These are phyloP conservation scores for Entomortierella chlamydospora DNA, from an alignment of 192 early-diverging fungal species.

Conservation along the genomic window DNA sequence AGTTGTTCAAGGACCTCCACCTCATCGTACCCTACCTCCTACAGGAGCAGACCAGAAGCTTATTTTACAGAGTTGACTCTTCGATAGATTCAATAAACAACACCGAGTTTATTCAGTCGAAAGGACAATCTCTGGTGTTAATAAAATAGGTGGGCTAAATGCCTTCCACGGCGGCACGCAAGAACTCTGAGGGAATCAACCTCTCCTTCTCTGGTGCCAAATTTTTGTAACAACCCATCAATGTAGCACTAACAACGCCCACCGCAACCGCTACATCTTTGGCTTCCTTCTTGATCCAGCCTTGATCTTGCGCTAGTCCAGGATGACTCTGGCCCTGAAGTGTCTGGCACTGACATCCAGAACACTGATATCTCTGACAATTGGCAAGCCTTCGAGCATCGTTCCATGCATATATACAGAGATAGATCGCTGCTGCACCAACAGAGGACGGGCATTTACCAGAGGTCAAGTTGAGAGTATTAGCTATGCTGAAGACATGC, in stretches of 20 bases:
- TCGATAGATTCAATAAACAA: too few relatives aligned
- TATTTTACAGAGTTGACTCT: too few relatives aligned
- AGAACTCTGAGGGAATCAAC: slow-evolving; percentile 54
- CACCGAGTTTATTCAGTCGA: too few relatives aligned
- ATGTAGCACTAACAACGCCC: slow-evolving; percentile 69
- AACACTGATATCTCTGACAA: slow-evolving; percentile 45
- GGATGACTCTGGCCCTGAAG: slow-evolving; percentile 21
- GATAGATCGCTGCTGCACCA: slow-evolving; percentile 71
- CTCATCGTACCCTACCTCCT: too few relatives aligned
- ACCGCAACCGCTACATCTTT: slow-evolving; percentile 67
- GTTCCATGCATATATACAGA: slow-evolving; percentile 71
- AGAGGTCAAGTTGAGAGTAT: slow-evolving; percentile 66
- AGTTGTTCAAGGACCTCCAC: too few relatives aligned
- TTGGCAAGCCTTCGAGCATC: slow-evolving; percentile 32
- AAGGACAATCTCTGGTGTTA: not conserved
- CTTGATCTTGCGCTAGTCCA: slow-evolving; percentile 31
- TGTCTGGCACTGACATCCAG: slow-evolving; percentile 24
- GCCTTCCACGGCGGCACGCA: slow-evolving; percentile 37
- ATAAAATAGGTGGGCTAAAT: not conserved
- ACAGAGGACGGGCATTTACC: slow-evolving; percentile 75
- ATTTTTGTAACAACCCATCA: slow-evolving; percentile 68
- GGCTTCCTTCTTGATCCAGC: slow-evolving; percentile 60
- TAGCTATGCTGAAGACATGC: slow-evolving; percentile 67
- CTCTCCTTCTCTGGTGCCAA: slow-evolving; percentile 52
- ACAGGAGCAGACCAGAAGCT: too few relatives aligned